Conservation (phyloP, 106 monocot genomes). For the Dactylorhiza incarnata region DNA sequence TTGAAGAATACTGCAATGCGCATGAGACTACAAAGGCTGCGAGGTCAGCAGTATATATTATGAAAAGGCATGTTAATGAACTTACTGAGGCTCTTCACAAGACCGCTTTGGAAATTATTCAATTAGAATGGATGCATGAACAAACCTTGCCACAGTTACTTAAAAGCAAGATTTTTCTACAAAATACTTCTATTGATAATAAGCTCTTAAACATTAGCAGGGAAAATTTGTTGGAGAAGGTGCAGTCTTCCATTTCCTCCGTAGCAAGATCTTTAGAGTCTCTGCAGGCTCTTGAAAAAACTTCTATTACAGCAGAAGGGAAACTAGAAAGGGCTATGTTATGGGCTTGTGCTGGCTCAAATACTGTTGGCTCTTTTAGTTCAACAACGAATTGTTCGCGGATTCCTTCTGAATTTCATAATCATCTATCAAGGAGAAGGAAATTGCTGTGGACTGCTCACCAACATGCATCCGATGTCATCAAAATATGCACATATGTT, state of each 20-base stretch:
- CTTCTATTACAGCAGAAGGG: slow-evolving; percentile 62
- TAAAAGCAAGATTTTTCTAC: slow-evolving; percentile 37
- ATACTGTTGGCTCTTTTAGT: slow-evolving; percentile 19
- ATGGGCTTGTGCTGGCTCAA: slow-evolving; percentile 89
- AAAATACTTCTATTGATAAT: slow-evolving; percentile 43
- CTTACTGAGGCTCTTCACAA: slow-evolving; percentile 59
- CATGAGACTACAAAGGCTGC: slow-evolving; percentile 81
- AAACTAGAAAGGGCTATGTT: slow-evolving; percentile 98
- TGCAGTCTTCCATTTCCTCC: slow-evolving; percentile 62
- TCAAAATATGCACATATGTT: slow-evolving; percentile 63
- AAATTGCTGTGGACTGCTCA: slow-evolving; percentile 47
- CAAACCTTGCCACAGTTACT: slow-evolving; percentile 32
- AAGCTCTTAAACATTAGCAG: slow-evolving; percentile 61
- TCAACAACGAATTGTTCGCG: slow-evolving; percentile 41
- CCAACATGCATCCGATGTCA: slow-evolving; percentile 62
- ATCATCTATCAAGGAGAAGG: slow-evolving; percentile 68
- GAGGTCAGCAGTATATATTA: slow-evolving; percentile 53
- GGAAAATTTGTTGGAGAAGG: slow-evolving; percentile 55
- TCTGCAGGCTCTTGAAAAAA: slow-evolving; percentile 69
- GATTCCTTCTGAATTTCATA: slow-evolving; percentile 89
- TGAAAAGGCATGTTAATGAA: slow-evolving; percentile 60
- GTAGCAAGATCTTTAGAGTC: slow-evolving; percentile 54
- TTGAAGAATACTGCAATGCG: slow-evolving; percentile 87
- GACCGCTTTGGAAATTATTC: slow-evolving; percentile 63
- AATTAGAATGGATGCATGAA: slow-evolving; percentile 85